Base-by-base conservation (phyloP, 2,329 filamentous ascomycete species). In the Pestalotiopsis sp. region DNA sequence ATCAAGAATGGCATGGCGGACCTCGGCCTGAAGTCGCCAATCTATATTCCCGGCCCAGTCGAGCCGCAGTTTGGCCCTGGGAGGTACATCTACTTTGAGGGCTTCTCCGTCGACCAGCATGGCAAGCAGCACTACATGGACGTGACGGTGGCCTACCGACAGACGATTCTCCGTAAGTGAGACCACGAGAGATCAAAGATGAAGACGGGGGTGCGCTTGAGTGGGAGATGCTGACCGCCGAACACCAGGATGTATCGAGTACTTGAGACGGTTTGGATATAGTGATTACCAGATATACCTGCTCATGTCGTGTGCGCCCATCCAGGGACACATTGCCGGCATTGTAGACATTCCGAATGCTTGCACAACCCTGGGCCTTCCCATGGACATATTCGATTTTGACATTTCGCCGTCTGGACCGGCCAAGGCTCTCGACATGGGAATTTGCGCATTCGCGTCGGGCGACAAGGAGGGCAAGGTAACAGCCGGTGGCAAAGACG, bases 311-410 rank as follows among this genome's bases (percentile, higher is more conserved):
- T 96, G 93, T 78, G 94, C 94, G 0, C 94, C 95, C 0, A 87
- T 97, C 4, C 92, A 97, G 79, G 95, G 95, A 0, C 93, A 97
- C 76, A 88, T 97, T 65, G 95, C 94, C 1, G 94, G 95, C 0
- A 92, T 97, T 68, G 94, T 97, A 9, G 94, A 97, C 79, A 93
- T 97, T 63, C 94, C 94, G 0, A 97, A 97, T 77, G 93, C 92
- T 0, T 97, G 95, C 77, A 97, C 94, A 4, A 97, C 95, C 0
- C 84, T 97, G 69, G 94, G 94, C 0, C 78, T 97, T 67, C 95
- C 95, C 1, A 94, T 97, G 85, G 95, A 97, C 81, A 97, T 98
- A 66, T 98, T 98, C 75, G 93, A 96, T 76, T 97, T 98, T 80
- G 94, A 97, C 78, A 95, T 97, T 73, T 88, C 90, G 61, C 93